Base-by-base conservation (phyloP, 331 rosid species). In the Malus hybrid region DNA sequence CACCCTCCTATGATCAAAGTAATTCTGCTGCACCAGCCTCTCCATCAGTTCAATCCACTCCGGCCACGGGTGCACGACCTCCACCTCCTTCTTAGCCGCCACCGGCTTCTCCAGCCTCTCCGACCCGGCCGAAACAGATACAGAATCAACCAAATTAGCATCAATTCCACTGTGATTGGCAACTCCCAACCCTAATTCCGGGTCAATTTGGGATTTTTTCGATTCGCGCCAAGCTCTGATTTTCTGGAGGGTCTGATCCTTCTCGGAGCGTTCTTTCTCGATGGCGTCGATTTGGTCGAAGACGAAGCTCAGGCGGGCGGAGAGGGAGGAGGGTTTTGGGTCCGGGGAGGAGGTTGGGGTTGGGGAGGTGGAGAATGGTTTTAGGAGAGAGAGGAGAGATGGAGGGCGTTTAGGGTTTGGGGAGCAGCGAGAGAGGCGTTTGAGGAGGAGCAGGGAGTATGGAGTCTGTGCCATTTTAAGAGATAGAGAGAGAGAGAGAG, bases 41-140 rank as follows among this genome's bases (percentile, higher is more conserved):
- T 92, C 96, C 92, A 94, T 89, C 80, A 94, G 74, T 34, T 92
- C 97, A 22, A 94, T 84, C 99, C 99, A 94, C 86, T 94, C 97
- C 61, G 97, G 96, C 99, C 99, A 94, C 2, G 97, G 97, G 46
- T 94, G 99, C 70, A 89, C 91, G 80, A 94, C 57, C 80, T 92
- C 97, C 79, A 86, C 88, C 76, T 71, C 88, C n/a, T 44, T 78
- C 79, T 75, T 34, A 56, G 20, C 31, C 63, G 55, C 83, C 56
- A 73, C 73, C 39, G 44, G 6, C 54, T 27, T 46, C 20, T 70
- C 67, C 14, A 55, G 28, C 74, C 33, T 66, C 59, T 60, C 67
- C 20, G 70, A 32, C 7, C 74, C 48, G 19, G 52, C 70, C 61
- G 24, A n/a, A 42, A 22, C 31, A 6, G 76, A 10, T 16, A 36